A percentile compares a stretch with the other conserved stretches of the same genome.
Evolutionary conservation across 2,329 filamentous ascomycete genomes (phyloP).

Genomic region (Ophiostoma sp.): DNA sequence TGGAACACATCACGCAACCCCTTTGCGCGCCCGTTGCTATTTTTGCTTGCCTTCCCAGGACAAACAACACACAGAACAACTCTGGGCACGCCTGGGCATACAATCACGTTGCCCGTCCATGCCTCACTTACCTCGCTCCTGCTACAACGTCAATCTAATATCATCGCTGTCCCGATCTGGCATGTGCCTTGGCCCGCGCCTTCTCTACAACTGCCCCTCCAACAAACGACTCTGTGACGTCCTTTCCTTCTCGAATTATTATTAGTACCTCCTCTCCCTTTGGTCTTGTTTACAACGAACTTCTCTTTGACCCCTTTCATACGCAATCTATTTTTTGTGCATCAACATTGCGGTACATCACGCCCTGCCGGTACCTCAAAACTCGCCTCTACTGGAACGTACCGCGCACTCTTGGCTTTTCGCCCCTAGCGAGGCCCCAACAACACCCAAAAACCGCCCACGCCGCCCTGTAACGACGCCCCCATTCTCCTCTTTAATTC

Average conservation of each 20-base stretch:
- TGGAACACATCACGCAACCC: conserved; percentile 18
- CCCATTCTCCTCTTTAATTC: too few relatives aligned
- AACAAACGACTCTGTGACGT: conserved; percentile 1
- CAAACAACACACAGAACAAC: background rate
- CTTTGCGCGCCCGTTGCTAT: background rate
- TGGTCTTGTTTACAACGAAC: background rate
- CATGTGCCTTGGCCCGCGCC: conserved; percentile 24
- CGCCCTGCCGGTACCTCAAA: background rate
- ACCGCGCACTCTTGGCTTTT: background rate
- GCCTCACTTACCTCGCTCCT: background rate
- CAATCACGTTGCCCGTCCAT: conserved; percentile 19
- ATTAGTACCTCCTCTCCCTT: conserved; percentile 13
- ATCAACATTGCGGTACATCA: background rate
- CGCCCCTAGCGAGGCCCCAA: background rate
- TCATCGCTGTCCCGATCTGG: conserved; percentile 15
- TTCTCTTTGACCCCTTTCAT: background rate
- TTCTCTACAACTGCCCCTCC: background rate
- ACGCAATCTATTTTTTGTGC: conserved; percentile 9
- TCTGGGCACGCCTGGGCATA: conserved; percentile 4
- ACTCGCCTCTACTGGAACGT: conserved; percentile 4
- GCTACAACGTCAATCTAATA: conserved; percentile 15
- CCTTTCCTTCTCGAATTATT: conserved; percentile 9
- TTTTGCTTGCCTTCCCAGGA: conserved; percentile 5
- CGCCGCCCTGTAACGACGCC: background rate
- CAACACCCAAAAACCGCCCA: background rate